phyloP scores from a whole-genome alignment of 2,329 filamentous ascomycete genomes.

The Nothophaeocryptopus gaeumannii region DNA sequence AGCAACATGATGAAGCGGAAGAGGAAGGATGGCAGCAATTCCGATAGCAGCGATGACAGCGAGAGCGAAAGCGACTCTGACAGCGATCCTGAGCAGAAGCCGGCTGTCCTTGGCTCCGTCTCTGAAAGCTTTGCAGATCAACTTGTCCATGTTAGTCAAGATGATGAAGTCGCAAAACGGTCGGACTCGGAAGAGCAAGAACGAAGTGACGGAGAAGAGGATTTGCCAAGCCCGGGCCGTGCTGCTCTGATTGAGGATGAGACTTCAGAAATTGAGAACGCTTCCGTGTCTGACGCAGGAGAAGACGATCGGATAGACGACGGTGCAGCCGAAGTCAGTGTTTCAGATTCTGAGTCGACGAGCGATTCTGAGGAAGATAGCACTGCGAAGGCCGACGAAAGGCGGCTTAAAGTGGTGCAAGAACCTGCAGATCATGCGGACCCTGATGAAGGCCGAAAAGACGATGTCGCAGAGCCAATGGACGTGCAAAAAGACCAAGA shows the following conservation, averaged over 20 bases:
- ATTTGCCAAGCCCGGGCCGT: not conserved
- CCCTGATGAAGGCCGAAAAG: not conserved
- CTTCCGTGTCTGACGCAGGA: not conserved
- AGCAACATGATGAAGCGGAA: not conserved
- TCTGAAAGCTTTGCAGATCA: constrained; percentile 13
- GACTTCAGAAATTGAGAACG: not conserved
- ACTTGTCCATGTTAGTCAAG: not conserved
- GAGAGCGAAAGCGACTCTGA: constrained; percentile 9
- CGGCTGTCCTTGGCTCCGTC: constrained; percentile 8
- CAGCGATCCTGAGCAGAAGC: not conserved
- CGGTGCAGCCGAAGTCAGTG: not conserved
- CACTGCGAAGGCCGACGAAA: not conserved
- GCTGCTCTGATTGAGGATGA: not conserved
- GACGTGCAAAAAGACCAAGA: not conserved
- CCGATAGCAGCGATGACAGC: constrained; percentile 7
- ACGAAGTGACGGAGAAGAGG: not conserved
- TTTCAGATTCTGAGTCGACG: not conserved
- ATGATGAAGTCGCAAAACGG: not conserved
- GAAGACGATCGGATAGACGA: not conserved
- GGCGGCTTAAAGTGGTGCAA: not conserved
- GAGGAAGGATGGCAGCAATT: not conserved
- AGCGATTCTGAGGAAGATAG: not conserved
- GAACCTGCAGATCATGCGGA: not conserved
- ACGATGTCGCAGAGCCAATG: not conserved
- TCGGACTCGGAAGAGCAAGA: not conserved